Percentiles rank a stretch among this genome's conserved stretches.
Evolutionary conservation across 106 monocot genomes (phyloP).

Genomic region (Amphibolis antarctica): DNA sequence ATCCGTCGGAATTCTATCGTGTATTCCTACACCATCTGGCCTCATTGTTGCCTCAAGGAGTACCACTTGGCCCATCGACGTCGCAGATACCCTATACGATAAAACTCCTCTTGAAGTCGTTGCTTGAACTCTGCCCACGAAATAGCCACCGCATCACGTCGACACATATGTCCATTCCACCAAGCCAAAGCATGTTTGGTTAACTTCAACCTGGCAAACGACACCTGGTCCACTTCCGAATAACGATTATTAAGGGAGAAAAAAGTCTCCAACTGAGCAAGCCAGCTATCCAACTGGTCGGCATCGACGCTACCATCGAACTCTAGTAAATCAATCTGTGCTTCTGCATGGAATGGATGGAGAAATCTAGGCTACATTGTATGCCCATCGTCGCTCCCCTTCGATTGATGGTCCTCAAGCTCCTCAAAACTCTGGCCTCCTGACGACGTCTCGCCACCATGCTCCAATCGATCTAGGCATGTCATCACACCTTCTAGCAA

Average conservation of each 20-base stretch:
- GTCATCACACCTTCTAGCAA: too few relatives aligned
- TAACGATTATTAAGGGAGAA: slow-evolving; percentile 3
- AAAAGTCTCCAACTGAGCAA: neutral
- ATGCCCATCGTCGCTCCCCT: neutral
- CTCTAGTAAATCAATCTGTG: neutral
- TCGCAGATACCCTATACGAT: neutral
- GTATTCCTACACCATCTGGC: neutral
- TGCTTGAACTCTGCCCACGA: slow-evolving; percentile 6
- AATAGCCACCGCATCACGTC: neutral
- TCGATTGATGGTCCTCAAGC: neutral
- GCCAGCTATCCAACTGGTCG: neutral
- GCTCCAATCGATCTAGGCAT: too few relatives aligned
- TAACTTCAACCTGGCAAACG: neutral
- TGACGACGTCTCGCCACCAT: too few relatives aligned
- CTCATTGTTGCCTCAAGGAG: neutral
- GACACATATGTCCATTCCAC: neutral
- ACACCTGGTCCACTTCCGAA: neutral
- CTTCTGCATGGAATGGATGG: neutral
- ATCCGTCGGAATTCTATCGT: neutral
- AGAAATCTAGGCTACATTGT: too few relatives aligned
- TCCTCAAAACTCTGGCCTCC: too few relatives aligned
- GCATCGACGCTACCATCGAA: neutral
- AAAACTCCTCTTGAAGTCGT: neutral
- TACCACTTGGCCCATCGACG: neutral
- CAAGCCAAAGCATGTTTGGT: slow-evolving; percentile 2